Evolutionary conservation across 345 rosid genomes (phyloP), one percentile per base, ranked within the genome.

Genomic region (Viola odorata): DNA sequence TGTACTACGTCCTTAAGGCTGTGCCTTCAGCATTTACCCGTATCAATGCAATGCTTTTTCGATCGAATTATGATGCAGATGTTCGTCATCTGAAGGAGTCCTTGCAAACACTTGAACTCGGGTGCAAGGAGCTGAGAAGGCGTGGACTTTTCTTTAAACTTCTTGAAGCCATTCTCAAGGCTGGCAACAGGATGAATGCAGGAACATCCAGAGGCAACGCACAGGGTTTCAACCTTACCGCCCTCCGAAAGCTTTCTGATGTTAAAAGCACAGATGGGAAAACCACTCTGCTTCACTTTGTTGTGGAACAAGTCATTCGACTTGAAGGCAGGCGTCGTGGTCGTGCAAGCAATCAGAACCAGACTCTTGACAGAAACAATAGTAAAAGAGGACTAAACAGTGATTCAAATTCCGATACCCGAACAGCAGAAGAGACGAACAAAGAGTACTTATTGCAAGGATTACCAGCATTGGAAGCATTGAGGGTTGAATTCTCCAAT

Each of bases 131-230:
- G 80, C 77, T 91, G 5, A 72, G 88, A 61, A 82, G 74, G 51
- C 76, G 77, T 11, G 96, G 95, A 32, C 76, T 86, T 50, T 81
- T 91, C 78, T 73, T 86, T 3, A 89, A 91, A 64, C 90, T 88
- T 41, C 81, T 91, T 0, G 92, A 88, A 74, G 98, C 95, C 11
- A 82, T 91, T 55, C 75, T 91, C 53, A 91, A 91, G 74, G 91
- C 96, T 4, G 95, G 98, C 36, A 91, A 86, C 68, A 76, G 73
- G 63, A 84, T 88, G 89, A 91, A 91, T 58, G 91, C 91, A 0
- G 98, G 98, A 71, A 86, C 98, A 4, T 64, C 89, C 12, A 80
- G 96, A 73, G 98, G 98, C 47, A 81, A 91, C 40, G 98, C 98
- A 8, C 78, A 78, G 45, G 92, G 90, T 52, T 91, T 91, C 67